Base-by-base conservation (phyloP, 225 moss, liverwort and hornwort species). In the Pleurozium schreberi region DNA sequence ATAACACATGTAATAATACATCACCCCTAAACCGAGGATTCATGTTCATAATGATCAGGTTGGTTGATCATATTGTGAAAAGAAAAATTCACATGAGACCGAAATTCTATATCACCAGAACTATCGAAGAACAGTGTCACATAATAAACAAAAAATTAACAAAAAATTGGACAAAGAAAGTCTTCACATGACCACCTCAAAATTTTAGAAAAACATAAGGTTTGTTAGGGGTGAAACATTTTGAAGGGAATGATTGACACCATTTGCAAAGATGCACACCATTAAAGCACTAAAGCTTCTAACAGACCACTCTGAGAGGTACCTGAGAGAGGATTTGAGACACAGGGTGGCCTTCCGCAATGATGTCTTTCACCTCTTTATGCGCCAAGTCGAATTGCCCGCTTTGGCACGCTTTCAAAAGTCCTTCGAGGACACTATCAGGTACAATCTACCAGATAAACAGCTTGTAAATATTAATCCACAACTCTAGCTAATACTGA, bases 321-420 rank as follows among this genome's bases (percentile, higher is more conserved):
- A 96, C 96, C 96, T 96, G 97, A 84, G 92, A 95, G 43, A 99
- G 92, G 80, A 99, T 95, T 93, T 96, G 96, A 86, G 96, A 95
- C 20, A 95, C 94, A 13, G 98, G 96, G 73, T 97, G 91, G 47
- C 98, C 97, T 87, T 99, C 97, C 43, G 97, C 97, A 85, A 99
- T 96, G 68, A 96, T 92, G 66, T 97, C 94, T 52, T 88, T 95
- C 87, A 99, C 98, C 81, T 93, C 96, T 83, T 90, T 93, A 45
- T 96, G 95, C 33, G 96, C 97, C 83, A 91, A 88, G 63, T 99
- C 97, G 65, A 99, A 99, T 75, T 99, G 96, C 80, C 98, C 98
- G 86, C 95, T 99, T 89, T 92, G 95, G 87, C 98, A 99, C 57
- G 96, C 95, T 86, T 93, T 89, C 64, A 99, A 45, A 36, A 97